Percentiles rank a stretch among this genome's conserved stretches.
Conservation (phyloP, 306 rosid genomes). For the Citrullus amarus region DNA sequence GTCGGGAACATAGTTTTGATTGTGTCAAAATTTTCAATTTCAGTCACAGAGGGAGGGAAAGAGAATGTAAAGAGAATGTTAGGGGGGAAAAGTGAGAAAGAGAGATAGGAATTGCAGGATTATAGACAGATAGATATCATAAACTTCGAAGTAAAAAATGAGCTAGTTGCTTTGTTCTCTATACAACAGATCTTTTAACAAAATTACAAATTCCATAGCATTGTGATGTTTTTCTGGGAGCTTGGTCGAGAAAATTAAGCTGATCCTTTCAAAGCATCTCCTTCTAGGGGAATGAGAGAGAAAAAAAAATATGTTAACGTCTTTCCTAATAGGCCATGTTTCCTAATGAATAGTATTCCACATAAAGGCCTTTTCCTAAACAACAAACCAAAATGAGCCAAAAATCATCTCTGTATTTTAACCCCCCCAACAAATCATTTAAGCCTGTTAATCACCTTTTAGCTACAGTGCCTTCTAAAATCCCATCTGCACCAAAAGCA, state of each 20-base stretch:
- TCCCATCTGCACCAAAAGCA: constrained; percentile 60
- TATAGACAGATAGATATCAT: background rate
- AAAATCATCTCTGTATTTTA: background rate
- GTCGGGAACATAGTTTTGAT: background rate
- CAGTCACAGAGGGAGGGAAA: background rate
- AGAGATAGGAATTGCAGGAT: background rate
- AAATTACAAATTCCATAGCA: background rate
- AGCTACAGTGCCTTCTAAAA: constrained; percentile 65
- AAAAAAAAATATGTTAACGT: background rate
- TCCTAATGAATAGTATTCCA: background rate
- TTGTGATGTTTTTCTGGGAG: background rate
- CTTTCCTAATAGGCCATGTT: background rate
- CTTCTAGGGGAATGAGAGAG: background rate
- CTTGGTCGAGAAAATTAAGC: background rate
- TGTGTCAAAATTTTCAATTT: background rate
- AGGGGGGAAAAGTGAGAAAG: background rate
- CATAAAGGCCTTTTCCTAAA: background rate
- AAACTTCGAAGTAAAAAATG: background rate
- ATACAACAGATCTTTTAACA: background rate
- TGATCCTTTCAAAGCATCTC: background rate
- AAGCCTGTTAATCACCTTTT: constrained; percentile 22
- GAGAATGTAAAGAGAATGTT: background rate
- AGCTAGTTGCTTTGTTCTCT: background rate
- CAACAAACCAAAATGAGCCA: background rate
- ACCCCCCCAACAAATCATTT: background rate